Evolutionary conservation across 2,329 filamentous ascomycete species (phyloP).

Genomic region (Clarireedia hainanense): DNA sequence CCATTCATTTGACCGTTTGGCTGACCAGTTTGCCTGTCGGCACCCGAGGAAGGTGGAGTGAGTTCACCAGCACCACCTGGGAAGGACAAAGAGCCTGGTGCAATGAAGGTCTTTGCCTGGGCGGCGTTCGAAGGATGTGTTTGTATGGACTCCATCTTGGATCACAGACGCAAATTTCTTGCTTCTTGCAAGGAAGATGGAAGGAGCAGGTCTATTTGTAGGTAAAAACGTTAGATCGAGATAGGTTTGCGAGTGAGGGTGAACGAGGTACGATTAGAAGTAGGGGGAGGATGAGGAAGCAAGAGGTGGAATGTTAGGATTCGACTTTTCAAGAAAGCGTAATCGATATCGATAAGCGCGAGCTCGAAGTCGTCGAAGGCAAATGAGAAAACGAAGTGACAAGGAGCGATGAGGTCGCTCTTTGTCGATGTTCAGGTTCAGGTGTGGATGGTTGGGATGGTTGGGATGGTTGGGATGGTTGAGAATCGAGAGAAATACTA

Average conservation of each 20-base stretch:
- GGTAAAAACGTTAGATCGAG: conserved; percentile 23
- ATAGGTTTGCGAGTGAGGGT: background rate
- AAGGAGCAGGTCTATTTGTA: conserved; percentile 22
- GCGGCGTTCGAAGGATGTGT: conserved; percentile 86
- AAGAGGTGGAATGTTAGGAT: conserved; percentile 7
- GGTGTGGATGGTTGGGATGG: background rate
- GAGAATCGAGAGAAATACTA: background rate
- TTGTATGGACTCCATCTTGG: conserved; percentile 74
- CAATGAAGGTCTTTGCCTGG: conserved; percentile 94
- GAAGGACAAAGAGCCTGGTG: conserved; percentile 85
- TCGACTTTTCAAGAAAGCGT: conserved; percentile 11
- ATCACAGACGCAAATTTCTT: conserved; percentile 17
- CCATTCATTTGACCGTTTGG: conserved; percentile 41
- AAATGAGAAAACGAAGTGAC: conserved; percentile 8
- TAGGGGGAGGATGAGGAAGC: background rate
- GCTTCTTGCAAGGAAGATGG: conserved; percentile 7
- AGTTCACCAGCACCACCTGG: conserved; percentile 76
- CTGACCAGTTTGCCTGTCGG: conserved; percentile 48
- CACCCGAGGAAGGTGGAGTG: conserved; percentile 69
- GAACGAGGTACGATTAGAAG: background rate
- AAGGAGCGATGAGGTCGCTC: background rate
- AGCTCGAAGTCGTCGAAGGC: conserved; percentile 3
- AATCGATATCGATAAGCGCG: conserved; percentile 6
- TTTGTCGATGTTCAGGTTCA: conserved; percentile 2
- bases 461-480: no score